Base-by-base conservation (phyloP, 106 monocot genomes). In the Dactylorhiza incarnata region DNA sequence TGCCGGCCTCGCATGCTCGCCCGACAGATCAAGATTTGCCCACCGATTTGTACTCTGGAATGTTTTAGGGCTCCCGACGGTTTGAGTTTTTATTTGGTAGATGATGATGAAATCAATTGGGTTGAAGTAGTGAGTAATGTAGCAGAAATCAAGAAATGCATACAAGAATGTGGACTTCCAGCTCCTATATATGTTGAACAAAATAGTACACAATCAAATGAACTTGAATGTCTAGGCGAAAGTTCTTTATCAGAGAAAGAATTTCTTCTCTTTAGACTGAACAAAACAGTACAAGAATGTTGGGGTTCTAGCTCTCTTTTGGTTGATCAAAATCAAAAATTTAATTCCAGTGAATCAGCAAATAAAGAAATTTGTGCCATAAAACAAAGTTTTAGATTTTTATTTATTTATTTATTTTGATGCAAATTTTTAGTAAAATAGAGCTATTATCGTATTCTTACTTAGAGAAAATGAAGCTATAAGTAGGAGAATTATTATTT, bases 51-150 rank as follows among this genome's bases (percentile, higher is more conserved):
- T n/a, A n/a, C n/a, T n/a, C n/a, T n/a, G n/a, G n/a, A n/a, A n/a
- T n/a, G n/a, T n/a, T n/a, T n/a, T n/a, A n/a, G n/a, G n/a, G n/a
- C n/a, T n/a, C n/a, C n/a, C n/a, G n/a, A n/a, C n/a, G n/a, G n/a
- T n/a, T n/a, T n/a, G n/a, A n/a, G n/a, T n/a, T n/a, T n/a, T n/a
- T n/a, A n/a, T n/a, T 44, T 54, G 71, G 68, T 83, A 49, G 71
- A 20, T 48, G 45, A 78, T 26, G 72, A 77, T 78, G 69, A 72
- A 9, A 59, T 2, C 10, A 62, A 77, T 78, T 17, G 72, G 29
- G 63, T 49, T 55, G 86, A 86, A 79, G 84, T 72, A 80, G 84
- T n/a, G n/a, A n/a, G 82, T 65, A 84, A 80, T 52, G 49, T 80
- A 58, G 68, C 85, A 44, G 84, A 82, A 68, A 73, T 78, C 46